phyloP scores from a whole-genome alignment of 208 protist genomes.

The Angomonas ambiguus region DNA sequence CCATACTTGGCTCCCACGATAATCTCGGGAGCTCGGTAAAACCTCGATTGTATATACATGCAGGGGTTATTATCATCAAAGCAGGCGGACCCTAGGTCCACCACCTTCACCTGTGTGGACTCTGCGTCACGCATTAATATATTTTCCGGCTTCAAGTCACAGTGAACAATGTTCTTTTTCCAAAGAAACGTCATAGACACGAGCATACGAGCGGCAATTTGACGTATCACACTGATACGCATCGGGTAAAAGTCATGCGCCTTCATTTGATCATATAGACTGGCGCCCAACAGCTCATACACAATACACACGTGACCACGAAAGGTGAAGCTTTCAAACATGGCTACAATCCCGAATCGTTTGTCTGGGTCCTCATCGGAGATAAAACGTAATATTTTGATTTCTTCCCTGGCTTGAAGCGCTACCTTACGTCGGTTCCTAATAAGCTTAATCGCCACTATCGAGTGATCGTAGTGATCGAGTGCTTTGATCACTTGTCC shows the following conservation, averaged over 20 bases:
- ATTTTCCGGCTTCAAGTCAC: slow-evolving; percentile 97
- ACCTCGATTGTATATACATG: slow-evolving; percentile 92
- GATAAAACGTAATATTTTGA: slow-evolving; percentile 76
- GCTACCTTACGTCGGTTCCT: slow-evolving; percentile 54
- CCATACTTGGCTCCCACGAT: slow-evolving; percentile 76
- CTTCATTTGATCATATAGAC: slow-evolving; percentile 76
- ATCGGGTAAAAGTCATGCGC: slow-evolving; percentile 73
- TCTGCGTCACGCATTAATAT: slow-evolving; percentile 81
- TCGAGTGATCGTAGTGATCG: slow-evolving; percentile 39
- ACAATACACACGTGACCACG: slow-evolving; percentile 72
- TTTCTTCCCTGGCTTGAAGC: slow-evolving; percentile 71
- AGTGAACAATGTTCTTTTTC: slow-evolving; percentile 90
- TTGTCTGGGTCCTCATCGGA: slow-evolving; percentile 52
- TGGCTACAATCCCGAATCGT: slow-evolving; percentile 62
- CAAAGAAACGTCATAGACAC: slow-evolving; percentile 75
- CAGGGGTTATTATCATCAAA: slow-evolving; percentile 86
- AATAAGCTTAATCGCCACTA: slow-evolving; percentile 84
- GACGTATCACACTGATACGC: slow-evolving; percentile 47
- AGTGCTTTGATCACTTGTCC: slow-evolving; percentile 77
- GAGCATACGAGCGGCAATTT: slow-evolving; percentile 64
- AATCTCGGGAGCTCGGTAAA: slow-evolving; percentile 90
- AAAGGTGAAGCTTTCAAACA: slow-evolving; percentile 65
- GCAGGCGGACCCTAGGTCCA: slow-evolving; percentile 97
- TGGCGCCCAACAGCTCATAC: slow-evolving; percentile 66
- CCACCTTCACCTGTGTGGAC: slow-evolving; percentile 92